A percentile compares a stretch with the other conserved stretches of the same genome.
Evolutionary conservation across 1,139 yeast species (phyloP).

Genomic region (Starmera stellimalicola): DNA sequence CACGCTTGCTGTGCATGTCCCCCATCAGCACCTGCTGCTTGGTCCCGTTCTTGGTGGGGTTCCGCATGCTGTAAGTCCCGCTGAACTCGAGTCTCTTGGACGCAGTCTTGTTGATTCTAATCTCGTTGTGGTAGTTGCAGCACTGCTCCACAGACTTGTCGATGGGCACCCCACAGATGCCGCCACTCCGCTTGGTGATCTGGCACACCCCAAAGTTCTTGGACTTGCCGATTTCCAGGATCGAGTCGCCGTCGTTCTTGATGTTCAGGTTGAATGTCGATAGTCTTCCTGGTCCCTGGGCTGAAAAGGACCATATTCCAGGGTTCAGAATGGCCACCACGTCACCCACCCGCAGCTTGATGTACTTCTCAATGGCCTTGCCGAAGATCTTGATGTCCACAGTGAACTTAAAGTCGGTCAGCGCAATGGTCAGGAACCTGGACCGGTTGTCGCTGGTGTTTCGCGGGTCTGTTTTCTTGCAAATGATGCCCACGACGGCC

Average conservation of each 20-base stretch:
- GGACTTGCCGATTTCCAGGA: slow-evolving; percentile 69
- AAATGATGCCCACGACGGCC: slow-evolving; percentile 62
- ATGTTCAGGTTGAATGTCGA: slow-evolving; percentile 56
- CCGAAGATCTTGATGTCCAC: slow-evolving; percentile 60
- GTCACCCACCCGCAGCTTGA: slow-evolving; percentile 69
- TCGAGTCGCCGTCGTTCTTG: slow-evolving; percentile 37
- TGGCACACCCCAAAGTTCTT: slow-evolving; percentile 65
- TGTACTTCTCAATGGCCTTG: slow-evolving; percentile 56
- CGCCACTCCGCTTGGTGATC: slow-evolving; percentile 32
- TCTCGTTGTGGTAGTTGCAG: slow-evolving; percentile 68
- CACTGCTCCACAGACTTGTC: slow-evolving; percentile 41
- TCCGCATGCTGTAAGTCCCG: slow-evolving; percentile 39
- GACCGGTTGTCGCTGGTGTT: slow-evolving; percentile 31
- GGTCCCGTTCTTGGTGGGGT: slow-evolving; percentile 31
- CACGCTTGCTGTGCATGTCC: slow-evolving; percentile 9
- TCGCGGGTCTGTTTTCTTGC: slow-evolving; percentile 45
- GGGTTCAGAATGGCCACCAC: slow-evolving; percentile 74
- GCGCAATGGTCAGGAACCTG: slow-evolving; percentile 50
- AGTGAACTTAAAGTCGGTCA: slow-evolving; percentile 59
- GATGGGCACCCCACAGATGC: slow-evolving; percentile 50
- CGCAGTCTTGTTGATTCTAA: slow-evolving; percentile 41
- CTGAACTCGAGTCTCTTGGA: slow-evolving; percentile 67
- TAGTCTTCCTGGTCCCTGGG: slow-evolving; percentile 21
- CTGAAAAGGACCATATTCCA: slow-evolving; percentile 33
- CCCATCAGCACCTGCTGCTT: slow-evolving; percentile 27